A percentile compares a stretch with the other conserved stretches of the same genome.
Evolutionary conservation across 805 yeast species (phyloP).

Genomic region (Barnettozyma sucrosica): DNA sequence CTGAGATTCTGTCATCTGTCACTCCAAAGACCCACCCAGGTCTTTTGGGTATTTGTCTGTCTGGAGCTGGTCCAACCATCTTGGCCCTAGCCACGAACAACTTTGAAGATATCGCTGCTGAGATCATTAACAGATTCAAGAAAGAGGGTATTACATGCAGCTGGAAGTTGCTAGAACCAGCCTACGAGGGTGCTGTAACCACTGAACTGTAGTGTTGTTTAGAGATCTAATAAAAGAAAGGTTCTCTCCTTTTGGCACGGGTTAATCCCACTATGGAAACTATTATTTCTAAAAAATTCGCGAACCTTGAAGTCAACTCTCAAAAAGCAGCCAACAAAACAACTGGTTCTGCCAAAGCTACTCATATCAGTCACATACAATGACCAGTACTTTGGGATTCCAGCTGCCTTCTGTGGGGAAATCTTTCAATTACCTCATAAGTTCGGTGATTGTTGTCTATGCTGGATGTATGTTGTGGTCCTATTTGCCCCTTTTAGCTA

Average conservation of each 20-base stretch:
- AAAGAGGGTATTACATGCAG: slow-evolving; percentile 62
- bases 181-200: slow-evolving; percentile 80
- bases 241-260: neutral
- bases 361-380: neutral
- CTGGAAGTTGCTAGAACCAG: slow-evolving; percentile 83
- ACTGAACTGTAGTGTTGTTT: slow-evolving; percentile 12
- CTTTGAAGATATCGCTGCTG: slow-evolving; percentile 75
- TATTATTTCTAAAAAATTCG: neutral
- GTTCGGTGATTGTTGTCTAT: slow-evolving; percentile 16
- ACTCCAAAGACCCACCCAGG: slow-evolving; percentile 83
- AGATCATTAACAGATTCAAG: slow-evolving; percentile 64
- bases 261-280: neutral
- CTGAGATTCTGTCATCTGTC: slow-evolving; percentile 70
- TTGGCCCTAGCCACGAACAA: slow-evolving; percentile 87
- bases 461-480: slow-evolving; percentile 23
- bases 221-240: neutral
- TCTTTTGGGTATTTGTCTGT: slow-evolving; percentile 85
- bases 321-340: neutral
- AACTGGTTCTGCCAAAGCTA: neutral
- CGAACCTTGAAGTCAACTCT: neutral
- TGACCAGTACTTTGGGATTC: slow-evolving; percentile 16
- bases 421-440: slow-evolving; percentile 16
- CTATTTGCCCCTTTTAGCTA: neutral
- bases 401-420: slow-evolving; percentile 17
- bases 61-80: slow-evolving; percentile 98